Evolutionary conservation across 345 rosid species (phyloP).

Genomic region (Lumnitzera racemosa): DNA sequence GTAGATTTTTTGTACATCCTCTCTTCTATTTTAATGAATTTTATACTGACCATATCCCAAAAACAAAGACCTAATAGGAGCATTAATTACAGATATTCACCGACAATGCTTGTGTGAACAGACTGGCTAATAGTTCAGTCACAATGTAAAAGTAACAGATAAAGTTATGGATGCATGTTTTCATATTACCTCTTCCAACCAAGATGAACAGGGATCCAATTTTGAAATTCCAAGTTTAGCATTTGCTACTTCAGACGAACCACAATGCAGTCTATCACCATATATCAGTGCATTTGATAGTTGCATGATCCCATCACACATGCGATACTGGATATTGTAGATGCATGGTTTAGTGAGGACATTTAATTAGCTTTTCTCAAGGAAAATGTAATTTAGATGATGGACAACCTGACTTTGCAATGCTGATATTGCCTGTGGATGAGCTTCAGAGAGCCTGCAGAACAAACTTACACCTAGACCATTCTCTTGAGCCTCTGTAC

Average conservation of each 20-base stretch:
- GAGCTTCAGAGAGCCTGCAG: slow-evolving; percentile 93
- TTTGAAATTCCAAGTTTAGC: slow-evolving; percentile 52
- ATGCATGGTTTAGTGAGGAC: slow-evolving; percentile 3
- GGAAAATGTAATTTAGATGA: background rate
- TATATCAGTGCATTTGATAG: slow-evolving; percentile 89
- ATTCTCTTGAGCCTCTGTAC: slow-evolving; percentile 85
- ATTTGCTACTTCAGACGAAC: slow-evolving; percentile 77
- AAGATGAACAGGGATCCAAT: slow-evolving; percentile 32
- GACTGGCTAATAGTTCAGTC: too few relatives aligned
- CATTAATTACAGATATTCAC: too few relatives aligned
- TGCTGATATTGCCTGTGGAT: slow-evolving; percentile 93
- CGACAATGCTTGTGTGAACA: too few relatives aligned
- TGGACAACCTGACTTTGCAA: slow-evolving; percentile 81
- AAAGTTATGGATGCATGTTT: slow-evolving; percentile 4
- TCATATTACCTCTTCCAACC: slow-evolving; percentile 64
- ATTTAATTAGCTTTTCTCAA: slow-evolving; percentile 9
- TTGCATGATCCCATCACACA: slow-evolving; percentile 92
- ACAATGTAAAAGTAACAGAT: background rate
- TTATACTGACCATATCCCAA: too few relatives aligned
- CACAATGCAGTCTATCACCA: slow-evolving; percentile 80
- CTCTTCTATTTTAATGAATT: too few relatives aligned
- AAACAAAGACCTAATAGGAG: too few relatives aligned
- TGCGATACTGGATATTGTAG: slow-evolving; percentile 66
- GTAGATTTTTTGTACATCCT: too few relatives aligned
- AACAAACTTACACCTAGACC: slow-evolving; percentile 97